A percentile compares a stretch with the other conserved stretches of the same genome.
Evolutionary conservation across 2,329 filamentous ascomycete genomes (phyloP).

Genomic region (Hypoxylon sp.): DNA sequence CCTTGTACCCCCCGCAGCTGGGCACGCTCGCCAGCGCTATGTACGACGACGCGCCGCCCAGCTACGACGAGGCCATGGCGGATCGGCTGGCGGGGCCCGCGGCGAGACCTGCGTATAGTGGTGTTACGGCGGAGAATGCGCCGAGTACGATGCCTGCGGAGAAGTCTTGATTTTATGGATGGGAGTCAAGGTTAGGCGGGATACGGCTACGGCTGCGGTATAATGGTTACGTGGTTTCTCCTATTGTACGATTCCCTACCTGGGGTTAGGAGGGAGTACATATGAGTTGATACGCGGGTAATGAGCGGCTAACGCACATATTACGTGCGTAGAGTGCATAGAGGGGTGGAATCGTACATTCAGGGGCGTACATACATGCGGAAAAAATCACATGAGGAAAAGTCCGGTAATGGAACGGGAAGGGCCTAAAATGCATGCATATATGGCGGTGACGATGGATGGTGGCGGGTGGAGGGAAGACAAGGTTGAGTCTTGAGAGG

Average conservation of each 20-base stretch:
- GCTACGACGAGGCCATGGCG: slow-evolving; percentile 93
- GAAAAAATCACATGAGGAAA: not conserved
- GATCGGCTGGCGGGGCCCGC: slow-evolving; percentile 76
- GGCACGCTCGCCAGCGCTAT: slow-evolving; percentile 60
- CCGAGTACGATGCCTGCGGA: slow-evolving; percentile 62
- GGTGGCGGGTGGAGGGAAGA: not conserved
- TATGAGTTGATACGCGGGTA: not conserved
- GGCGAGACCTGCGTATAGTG: slow-evolving; percentile 77
- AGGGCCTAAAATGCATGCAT: not conserved
- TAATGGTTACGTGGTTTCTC: not conserved
- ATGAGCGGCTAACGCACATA: not conserved
- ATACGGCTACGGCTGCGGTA: not conserved
- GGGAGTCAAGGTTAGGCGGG: not conserved
- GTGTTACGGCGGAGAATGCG: slow-evolving; percentile 73
- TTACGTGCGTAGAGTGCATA: not conserved
- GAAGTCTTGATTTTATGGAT: slow-evolving; percentile 42
- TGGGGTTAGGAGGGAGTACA: not conserved
- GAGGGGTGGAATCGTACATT: not conserved
- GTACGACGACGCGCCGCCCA: slow-evolving; percentile 87
- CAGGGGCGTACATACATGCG: not conserved
- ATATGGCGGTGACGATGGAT: not conserved
- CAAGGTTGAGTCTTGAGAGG: slow-evolving; percentile 6
- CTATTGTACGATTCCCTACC: not conserved
- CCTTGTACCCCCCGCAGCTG: slow-evolving; percentile 72
- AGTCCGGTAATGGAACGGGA: not conserved